A percentile compares a stretch with the other conserved stretches of the same genome.
Conservation (phyloP, 345 rosid genomes). For the Aquilaria malaccensis region DNA sequence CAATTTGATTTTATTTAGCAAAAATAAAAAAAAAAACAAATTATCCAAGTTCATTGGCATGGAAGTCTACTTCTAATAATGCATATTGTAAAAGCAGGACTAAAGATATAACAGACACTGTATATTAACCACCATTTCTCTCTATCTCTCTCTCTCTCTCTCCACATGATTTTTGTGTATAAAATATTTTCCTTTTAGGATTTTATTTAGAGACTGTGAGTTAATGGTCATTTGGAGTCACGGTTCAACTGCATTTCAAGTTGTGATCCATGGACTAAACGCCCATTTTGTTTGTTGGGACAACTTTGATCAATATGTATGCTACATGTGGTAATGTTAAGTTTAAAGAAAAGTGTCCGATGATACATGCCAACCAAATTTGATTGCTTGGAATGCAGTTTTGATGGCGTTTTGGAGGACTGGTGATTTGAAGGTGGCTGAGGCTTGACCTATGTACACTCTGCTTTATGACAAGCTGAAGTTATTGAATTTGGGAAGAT, state of each 20-base stretch:
- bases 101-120: no score
- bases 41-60: no score
- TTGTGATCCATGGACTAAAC: slow-evolving; percentile 31
- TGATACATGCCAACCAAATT: slow-evolving; percentile 37
- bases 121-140: no score
- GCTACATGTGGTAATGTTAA: slow-evolving; percentile 36
- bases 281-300: slow-evolving; percentile 45
- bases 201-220: slow-evolving; percentile 32
- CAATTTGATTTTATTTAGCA: no score
- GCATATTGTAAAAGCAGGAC: no score
- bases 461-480: slow-evolving; percentile 30
- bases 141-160: no score
- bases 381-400: slow-evolving; percentile 49
- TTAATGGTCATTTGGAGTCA: slow-evolving; percentile 31
- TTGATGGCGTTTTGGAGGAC: slow-evolving; percentile 34
- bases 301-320: slow-evolving; percentile 51
- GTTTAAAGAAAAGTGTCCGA: slow-evolving; percentile 45
- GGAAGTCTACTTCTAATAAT: no score
- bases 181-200: no score
- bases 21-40: no score
- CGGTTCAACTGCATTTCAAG: slow-evolving; percentile 53
- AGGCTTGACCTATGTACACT: slow-evolving; percentile 36
- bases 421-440: slow-evolving; percentile 25
- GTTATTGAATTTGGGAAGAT: slow-evolving; percentile 30
- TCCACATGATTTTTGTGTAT: no score